phyloP scores from a whole-genome alignment of 208 protist species.

The Leishmania martiniquensis region DNA sequence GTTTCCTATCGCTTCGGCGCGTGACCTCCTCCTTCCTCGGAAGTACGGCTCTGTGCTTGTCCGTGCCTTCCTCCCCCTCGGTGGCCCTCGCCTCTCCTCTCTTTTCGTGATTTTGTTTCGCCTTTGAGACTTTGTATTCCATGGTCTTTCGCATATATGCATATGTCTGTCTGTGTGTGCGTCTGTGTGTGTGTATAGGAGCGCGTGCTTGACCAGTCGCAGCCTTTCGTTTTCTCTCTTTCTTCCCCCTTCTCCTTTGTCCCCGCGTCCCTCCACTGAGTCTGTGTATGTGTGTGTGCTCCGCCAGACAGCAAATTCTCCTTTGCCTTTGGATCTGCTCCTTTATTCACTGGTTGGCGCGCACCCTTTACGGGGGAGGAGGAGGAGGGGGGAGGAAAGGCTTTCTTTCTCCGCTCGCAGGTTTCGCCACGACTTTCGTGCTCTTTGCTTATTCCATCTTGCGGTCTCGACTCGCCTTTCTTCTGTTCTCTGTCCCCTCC shows the following conservation, averaged over 20 bases:
- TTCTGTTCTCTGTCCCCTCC: background rate
- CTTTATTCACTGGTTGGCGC: background rate
- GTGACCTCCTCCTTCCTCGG: no score
- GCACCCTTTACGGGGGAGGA: background rate
- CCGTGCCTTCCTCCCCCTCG: no score
- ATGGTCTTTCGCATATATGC: background rate
- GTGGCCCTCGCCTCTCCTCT: background rate
- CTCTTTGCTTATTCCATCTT: background rate
- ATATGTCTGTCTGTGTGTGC: background rate
- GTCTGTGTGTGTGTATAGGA: background rate
- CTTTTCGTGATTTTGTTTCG: background rate
- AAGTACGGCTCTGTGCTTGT: no score
- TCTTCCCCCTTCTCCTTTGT: slow-evolving; percentile 8
- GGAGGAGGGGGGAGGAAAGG: background rate
- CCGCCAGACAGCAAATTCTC: background rate
- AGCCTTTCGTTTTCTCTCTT: background rate
- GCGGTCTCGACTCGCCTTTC: background rate
- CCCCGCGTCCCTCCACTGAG: background rate
- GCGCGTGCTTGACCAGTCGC: background rate
- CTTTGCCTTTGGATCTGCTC: slow-evolving; percentile 8
- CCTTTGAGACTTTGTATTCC: background rate
- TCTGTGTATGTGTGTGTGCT: background rate
- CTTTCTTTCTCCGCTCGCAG: no score
- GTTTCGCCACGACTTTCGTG: no score
- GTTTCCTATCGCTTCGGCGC: no score